Evolutionary conservation across 345 rosid genomes (phyloP).

Genomic region (Brassica juncea): DNA sequence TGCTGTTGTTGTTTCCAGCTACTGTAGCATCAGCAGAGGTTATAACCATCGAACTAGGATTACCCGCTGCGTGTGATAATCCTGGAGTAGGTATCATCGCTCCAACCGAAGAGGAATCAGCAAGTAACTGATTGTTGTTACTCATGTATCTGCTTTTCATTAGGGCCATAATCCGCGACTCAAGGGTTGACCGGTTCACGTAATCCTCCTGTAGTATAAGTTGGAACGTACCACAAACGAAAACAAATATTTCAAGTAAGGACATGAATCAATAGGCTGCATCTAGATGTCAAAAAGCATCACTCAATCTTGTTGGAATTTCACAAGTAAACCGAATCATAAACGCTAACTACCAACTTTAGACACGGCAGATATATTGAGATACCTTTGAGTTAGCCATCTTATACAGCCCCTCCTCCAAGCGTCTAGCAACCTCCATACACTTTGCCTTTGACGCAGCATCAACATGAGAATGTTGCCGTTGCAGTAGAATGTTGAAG

Average conservation of each 20-base stretch:
- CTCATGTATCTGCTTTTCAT: conserved; percentile 45
- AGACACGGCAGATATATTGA: not conserved
- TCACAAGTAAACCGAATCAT: conserved; percentile 13
- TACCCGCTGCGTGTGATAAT: conserved; percentile 55
- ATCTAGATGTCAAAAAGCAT: conserved; percentile 10
- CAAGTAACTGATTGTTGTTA: conserved; percentile 54
- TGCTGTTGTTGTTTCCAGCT: conserved; percentile 52
- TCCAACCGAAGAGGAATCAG: conserved; percentile 59
- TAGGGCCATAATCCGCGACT: conserved; percentile 57
- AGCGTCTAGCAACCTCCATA: conserved; percentile 69
- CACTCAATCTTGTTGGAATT: conserved; percentile 12
- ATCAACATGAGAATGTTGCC: conserved; percentile 50
- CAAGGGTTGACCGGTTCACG: conserved; percentile 66
- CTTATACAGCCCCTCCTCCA: conserved; percentile 84
- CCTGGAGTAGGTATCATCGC: conserved; percentile 98
- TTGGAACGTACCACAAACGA: conserved; percentile 20
- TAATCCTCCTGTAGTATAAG: conserved; percentile 74
- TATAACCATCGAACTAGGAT: conserved; percentile 52
- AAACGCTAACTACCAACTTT: not conserved
- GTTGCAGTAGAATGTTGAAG: conserved; percentile 49
- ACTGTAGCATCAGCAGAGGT: conserved; percentile 63
- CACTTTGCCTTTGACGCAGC: conserved; percentile 51
- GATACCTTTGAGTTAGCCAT: conserved; percentile 66
- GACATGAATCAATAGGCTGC: conserved; percentile 25
- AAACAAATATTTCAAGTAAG: not conserved